A percentile compares a stretch with the other conserved stretches of the same genome.
Conservation (phyloP, 2,329 filamentous ascomycete species). For the Pseudogymnoascus sp. region DNA sequence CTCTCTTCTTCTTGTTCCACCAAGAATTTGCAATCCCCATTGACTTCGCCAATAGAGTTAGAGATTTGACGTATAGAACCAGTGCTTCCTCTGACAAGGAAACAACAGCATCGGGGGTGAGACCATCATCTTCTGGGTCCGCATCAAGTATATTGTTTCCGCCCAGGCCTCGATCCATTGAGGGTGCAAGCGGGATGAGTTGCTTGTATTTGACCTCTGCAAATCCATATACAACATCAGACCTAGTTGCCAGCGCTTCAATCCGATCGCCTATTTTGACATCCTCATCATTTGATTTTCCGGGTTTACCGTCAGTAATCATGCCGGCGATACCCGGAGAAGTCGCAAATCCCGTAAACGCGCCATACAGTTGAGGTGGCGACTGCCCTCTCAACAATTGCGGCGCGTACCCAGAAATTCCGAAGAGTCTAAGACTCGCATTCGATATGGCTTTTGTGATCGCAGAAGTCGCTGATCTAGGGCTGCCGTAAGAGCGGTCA, state of each 20-base stretch:
- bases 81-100: conserved; percentile 87
- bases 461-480: conserved; percentile 71
- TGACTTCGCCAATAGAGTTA: conserved; percentile 81
- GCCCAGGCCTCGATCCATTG: conserved; percentile 61
- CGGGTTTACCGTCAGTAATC: conserved; percentile 56
- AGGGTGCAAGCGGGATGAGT: conserved; percentile 80
- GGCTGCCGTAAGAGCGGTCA: conserved; percentile 66
- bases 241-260: conserved; percentile 85
- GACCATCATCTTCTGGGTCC: conserved; percentile 60
- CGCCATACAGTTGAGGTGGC: conserved; percentile 66
- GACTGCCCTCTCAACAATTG: conserved; percentile 57
- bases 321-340: conserved; percentile 52
- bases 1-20: conserved; percentile 75
- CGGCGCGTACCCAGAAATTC: conserved; percentile 55
- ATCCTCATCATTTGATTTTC: conserved; percentile 66
- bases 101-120: conserved; percentile 80
- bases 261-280: conserved; percentile 67
- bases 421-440: conserved; percentile 69
- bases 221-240: conserved; percentile 94
- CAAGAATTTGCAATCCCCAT: conserved; percentile 92
- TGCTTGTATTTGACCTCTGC: conserved; percentile 98
- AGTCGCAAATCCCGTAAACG: conserved; percentile 78
- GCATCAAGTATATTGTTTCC: conserved; percentile 44
- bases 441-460: conserved; percentile 93
- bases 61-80: conserved; percentile 90